These are phyloP conservation scores for Gyrodon lividus DNA, from an alignment of 768 basidiomycete species.

Conservation along the genomic window DNA sequence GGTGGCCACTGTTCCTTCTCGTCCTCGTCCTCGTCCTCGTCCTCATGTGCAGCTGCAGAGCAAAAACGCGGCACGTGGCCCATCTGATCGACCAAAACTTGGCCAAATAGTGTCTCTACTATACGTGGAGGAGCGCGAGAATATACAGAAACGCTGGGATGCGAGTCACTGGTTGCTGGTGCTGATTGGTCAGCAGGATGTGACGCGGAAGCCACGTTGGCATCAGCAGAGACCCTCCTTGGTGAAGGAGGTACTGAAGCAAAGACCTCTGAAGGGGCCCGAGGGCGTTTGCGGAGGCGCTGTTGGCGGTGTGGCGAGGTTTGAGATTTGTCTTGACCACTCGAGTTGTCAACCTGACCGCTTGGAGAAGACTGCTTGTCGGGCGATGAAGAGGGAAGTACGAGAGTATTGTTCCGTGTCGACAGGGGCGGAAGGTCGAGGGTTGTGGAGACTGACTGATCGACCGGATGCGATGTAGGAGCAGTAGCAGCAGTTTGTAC, in stretches of 20 bases:
- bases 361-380: neutral
- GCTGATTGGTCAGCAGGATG: neutral
- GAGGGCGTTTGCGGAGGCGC: conserved; percentile 9
- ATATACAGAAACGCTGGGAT: neutral
- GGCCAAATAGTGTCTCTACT: conserved; percentile 16
- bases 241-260: conserved; percentile 19
- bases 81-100: conserved; percentile 19
- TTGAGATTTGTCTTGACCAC: neutral
- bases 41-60: neutral
- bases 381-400: conserved; percentile 1
- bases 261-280: conserved; percentile 15
- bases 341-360: neutral
- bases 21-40: neutral
- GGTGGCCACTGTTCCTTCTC: conserved; percentile 14
- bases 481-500: neutral
- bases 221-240: neutral
- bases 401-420: neutral
- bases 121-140: conserved; percentile 23
- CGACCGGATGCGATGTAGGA: neutral
- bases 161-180: neutral
- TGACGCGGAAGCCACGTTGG: neutral
- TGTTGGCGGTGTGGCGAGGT: conserved; percentile 2
- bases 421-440: neutral
- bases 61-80: conserved; percentile 14
- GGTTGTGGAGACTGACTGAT: neutral